A percentile compares a stretch with the other conserved stretches of the same genome.
phyloP scores from a whole-genome alignment of 108 stramenopile genomes.

The Pseudonitzschia delicatissima region DNA sequence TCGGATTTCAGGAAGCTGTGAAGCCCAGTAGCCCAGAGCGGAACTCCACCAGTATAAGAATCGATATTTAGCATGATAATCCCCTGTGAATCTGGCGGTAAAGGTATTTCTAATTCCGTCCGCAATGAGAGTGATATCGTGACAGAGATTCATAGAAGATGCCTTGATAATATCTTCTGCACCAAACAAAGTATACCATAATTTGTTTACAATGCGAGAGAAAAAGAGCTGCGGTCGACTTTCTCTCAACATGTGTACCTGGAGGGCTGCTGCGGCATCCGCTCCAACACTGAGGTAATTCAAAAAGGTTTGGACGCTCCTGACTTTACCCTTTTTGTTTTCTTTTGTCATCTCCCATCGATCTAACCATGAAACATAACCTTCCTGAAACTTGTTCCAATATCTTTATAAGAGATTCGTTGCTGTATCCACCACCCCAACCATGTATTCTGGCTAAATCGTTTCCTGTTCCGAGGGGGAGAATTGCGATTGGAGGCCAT shows the following conservation, averaged over 20 bases:
- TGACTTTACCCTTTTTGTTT: constrained; percentile 46
- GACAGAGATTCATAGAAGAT: constrained; percentile 53
- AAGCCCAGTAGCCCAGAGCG: constrained; percentile 76
- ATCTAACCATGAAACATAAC: constrained; percentile 76
- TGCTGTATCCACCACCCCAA: constrained; percentile 88
- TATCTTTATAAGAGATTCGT: constrained; percentile 71
- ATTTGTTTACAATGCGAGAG: constrained; percentile 83
- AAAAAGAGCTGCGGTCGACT: constrained; percentile 81
- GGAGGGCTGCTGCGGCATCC: constrained; percentile 84
- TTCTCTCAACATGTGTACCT: constrained; percentile 81
- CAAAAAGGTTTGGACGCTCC: constrained; percentile 60
- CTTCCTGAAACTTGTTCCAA: constrained; percentile 74
- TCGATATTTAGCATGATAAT: constrained; percentile 90
- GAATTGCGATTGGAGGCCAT: constrained; percentile 87
- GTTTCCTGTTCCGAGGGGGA: constrained; percentile 91
- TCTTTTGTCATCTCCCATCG: constrained; percentile 75
- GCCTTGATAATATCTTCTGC: constrained; percentile 87
- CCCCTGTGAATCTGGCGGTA: constrained; percentile 85
- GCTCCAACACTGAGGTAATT: constrained; percentile 92
- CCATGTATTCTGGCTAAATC: constrained; percentile 80
- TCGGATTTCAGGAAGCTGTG: neutral
- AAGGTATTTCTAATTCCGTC: constrained; percentile 83
- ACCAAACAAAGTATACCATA: constrained; percentile 87
- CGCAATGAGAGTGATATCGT: constrained; percentile 73
- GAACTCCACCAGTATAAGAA: constrained; percentile 85